Evolutionary conservation across 306 rosid genomes (phyloP), one percentile per base, ranked within the genome.

Genomic region (Cucurbita pepo): DNA sequence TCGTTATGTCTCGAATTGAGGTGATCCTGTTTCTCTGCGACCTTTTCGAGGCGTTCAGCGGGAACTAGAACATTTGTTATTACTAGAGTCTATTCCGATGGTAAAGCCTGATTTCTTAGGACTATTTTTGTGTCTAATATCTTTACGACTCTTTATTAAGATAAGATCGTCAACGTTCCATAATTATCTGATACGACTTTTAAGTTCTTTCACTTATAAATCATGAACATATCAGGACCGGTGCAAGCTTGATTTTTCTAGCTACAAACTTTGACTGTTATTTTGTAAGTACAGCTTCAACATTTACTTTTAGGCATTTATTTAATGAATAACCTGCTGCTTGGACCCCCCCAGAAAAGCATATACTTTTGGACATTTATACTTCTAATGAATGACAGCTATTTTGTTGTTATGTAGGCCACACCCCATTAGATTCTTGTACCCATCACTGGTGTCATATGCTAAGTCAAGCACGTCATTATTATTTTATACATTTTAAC

Each of bases 241-340:
- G 64, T 59, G 64, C 64, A 59, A 30, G 64, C 69, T 62, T 62
- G 69, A 62, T 62, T 38, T 57, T 57, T 57, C 9, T 62, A 15
- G 69, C 50, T 62, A 62, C 69, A 62, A 62, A 62, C 50, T 62
- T 62, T 62, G 69, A 61, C 41, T 59, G 47, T 61, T 61, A 61
- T 61, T 61, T 59, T 59, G 64, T 59, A 59, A 59, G 64, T 62
- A 62, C 40, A 16, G 69, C 69, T 62, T 62, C 13, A 9, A 38
- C 25, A 62, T 62, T 62, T 62, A 62, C 69, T 62, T 62, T 62
- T 62, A 62, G 69, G n/a, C 50, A 38, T 62, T 38, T 40, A 38
- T 47, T 43, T 43, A 43, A 43, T 43, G 47, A 43, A 8, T 43
- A 9, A 8, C 47, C 47, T 43, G 10, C 47, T 43, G 47, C 47